Conservation (phyloP, 768 basidiomycete species). For the Hirschioporus abietinus region DNA sequence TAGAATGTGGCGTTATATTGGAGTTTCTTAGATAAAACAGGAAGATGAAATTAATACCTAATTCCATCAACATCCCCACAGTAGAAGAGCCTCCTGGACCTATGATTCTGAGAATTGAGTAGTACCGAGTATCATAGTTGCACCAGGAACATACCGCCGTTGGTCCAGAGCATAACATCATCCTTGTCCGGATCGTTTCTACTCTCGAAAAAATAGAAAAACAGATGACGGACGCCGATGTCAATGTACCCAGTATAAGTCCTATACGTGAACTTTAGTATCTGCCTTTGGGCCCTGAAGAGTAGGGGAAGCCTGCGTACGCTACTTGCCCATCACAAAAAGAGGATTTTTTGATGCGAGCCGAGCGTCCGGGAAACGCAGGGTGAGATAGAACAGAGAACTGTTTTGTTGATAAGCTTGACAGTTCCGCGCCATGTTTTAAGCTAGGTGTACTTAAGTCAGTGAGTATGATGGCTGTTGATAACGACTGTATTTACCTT, state of each 20-base stretch:
- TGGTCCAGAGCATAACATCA: slow-evolving; percentile 30
- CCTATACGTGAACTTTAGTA: slow-evolving; percentile 21
- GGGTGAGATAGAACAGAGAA: neutral
- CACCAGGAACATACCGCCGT: slow-evolving; percentile 37
- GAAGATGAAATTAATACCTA: slow-evolving; percentile 21
- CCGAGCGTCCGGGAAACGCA: neutral
- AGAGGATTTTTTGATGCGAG: slow-evolving; percentile 3
- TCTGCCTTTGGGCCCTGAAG: neutral
- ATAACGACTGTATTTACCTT: neutral
- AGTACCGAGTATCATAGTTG: neutral
- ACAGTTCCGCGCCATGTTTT: neutral
- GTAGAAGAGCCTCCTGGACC: slow-evolving; percentile 33
- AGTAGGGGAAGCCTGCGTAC: neutral
- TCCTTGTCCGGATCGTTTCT: slow-evolving; percentile 27
- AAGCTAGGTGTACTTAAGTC: neutral
- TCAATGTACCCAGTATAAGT: slow-evolving; percentile 67
- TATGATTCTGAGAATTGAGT: neutral
- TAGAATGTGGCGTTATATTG: neutral
- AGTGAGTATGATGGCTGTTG: neutral
- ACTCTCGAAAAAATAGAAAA: slow-evolving; percentile 48
- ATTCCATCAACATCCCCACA: slow-evolving; percentile 38
- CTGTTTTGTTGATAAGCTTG: neutral
- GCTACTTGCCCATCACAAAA: slow-evolving; percentile 1
- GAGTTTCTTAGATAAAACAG: slow-evolving; percentile 10
- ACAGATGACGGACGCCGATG: slow-evolving; percentile 44